Base-by-base conservation (phyloP, 2,329 filamentous ascomycete genomes). In the Mollisia scopiformis region DNA sequence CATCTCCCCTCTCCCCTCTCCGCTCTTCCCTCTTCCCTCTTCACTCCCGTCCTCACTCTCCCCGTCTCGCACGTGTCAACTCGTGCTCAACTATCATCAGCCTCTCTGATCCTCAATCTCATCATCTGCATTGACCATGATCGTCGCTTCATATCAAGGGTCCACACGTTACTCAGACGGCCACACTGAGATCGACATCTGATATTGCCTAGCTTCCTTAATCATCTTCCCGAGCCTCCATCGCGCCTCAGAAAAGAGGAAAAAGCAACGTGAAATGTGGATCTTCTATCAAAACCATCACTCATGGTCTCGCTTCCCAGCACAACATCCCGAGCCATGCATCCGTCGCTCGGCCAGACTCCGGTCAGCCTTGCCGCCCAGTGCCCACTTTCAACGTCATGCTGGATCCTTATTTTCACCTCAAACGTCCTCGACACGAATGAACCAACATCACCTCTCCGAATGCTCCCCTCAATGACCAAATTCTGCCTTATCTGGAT, bases 311-410 rank as follows among this genome's bases (percentile, higher is more conserved):
- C 33, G 11, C 21, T 46, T n/a, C 49, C n/a, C 33, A 35, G 23
- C 6, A 37, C 2, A 28, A 33, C 49, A 23, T 60, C 33, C n/a
- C 25, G 19, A 19, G n/a, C 31, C n/a, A 35, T 16, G 41, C 23
- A 27, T 16, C 52, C 49, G 35, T 27, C 8, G 16, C 43, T 59
- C 65, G 65, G 65, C 47, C 23, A 57, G 55, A 61, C 58, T 52
- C 61, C 62, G 67, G 67, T 31, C 46, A 11, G 39, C 55, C 59
- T 47, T 52, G 49, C 39, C n/a, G 16, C 43, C 39, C 61, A 59
- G 46, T 61, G 55, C 56, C 37, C n/a, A 46, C 52, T 13, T 25
- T 57, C 39, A 53, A 67, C 67, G 67, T 69, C 66, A 68, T 62
- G 53, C 59, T 58, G 60, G 59, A 61, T 50, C 39, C 57, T 49